phyloP scores from a whole-genome alignment of 1,284 basidiomycete genomes.

The Moesziomyces antarcticus region DNA sequence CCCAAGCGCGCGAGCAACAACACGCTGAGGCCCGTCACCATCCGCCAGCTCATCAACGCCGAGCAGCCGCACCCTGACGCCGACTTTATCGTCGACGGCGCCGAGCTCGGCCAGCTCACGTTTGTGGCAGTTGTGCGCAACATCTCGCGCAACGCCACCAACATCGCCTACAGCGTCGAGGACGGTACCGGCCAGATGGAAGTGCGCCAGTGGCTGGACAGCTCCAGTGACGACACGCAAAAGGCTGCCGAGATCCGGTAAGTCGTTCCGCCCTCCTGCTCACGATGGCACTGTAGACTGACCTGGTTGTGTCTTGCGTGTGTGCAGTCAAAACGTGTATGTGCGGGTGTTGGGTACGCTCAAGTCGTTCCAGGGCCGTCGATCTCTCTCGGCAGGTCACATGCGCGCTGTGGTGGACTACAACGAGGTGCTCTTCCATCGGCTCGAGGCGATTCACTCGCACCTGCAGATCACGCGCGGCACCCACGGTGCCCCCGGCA shows the following conservation, averaged over 20 bases:
- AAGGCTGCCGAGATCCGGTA: slow-evolving; percentile 57
- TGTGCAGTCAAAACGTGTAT: slow-evolving; percentile 77
- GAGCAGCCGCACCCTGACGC: slow-evolving; percentile 86
- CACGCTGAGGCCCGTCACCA: slow-evolving; percentile 81
- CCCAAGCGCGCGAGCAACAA: slow-evolving; percentile 54
- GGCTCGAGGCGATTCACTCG: slow-evolving; percentile 72
- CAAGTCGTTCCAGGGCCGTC: slow-evolving; percentile 85
- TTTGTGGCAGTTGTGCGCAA: slow-evolving; percentile 84
- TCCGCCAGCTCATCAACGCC: slow-evolving; percentile 81
- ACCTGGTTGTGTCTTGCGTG: not conserved
- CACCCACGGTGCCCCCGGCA: slow-evolving; percentile 29
- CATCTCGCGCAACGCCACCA: slow-evolving; percentile 80
- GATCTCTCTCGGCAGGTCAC: slow-evolving; percentile 74
- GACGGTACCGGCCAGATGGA: slow-evolving; percentile 91
- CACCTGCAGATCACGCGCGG: slow-evolving; percentile 57
- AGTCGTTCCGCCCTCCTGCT: slow-evolving; percentile 4
- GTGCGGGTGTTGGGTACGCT: slow-evolving; percentile 90
- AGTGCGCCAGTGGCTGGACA: slow-evolving; percentile 87
- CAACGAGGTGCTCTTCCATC: slow-evolving; percentile 86
- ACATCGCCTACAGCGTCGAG: slow-evolving; percentile 82
- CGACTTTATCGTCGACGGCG: slow-evolving; percentile 84
- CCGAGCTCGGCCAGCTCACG: slow-evolving; percentile 82
- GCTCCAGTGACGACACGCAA: slow-evolving; percentile 71
- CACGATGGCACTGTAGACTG: not conserved
- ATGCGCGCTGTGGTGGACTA: slow-evolving; percentile 74